phyloP scores from a whole-genome alignment of 805 yeast species.

The Jamesozyma hellenica region DNA sequence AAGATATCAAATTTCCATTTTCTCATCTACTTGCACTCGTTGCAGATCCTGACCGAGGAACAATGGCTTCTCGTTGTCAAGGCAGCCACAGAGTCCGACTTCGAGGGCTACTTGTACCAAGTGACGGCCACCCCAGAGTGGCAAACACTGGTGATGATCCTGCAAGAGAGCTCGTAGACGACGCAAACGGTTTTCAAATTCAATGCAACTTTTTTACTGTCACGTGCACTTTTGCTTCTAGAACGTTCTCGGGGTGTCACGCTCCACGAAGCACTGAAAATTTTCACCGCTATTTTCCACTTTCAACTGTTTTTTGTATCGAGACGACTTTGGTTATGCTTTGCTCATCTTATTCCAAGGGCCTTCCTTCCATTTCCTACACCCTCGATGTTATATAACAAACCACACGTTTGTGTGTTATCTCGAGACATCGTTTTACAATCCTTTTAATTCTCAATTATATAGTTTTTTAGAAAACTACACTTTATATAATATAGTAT shows the following conservation, averaged over 20 bases:
- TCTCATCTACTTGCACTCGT: constrained; percentile 44
- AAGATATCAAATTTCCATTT: constrained; percentile 68
- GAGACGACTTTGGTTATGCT: neutral
- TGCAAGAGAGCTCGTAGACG: constrained; percentile 25
- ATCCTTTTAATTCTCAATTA: too few species aligned
- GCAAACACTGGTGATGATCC: constrained; percentile 64
- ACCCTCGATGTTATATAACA: too few species aligned
- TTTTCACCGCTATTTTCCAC: constrained; percentile 1
- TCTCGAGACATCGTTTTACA: too few species aligned
- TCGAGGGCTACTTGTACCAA: constrained; percentile 41
- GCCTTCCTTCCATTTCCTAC: neutral
- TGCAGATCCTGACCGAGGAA: constrained; percentile 45
- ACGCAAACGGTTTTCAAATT: too few species aligned
- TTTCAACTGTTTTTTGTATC: neutral
- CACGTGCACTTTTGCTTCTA: neutral
- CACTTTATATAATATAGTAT: too few species aligned
- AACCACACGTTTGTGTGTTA: too few species aligned
- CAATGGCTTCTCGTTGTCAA: constrained; percentile 45
- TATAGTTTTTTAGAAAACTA: too few species aligned
- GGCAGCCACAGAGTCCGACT: constrained; percentile 39
- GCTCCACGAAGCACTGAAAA: constrained; percentile 1
- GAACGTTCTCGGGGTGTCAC: constrained; percentile 1
- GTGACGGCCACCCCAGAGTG: constrained; percentile 50
- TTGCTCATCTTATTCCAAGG: neutral
- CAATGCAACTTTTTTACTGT: neutral